phyloP scores from a whole-genome alignment of 345 rosid species.

The Punica granatum region DNA sequence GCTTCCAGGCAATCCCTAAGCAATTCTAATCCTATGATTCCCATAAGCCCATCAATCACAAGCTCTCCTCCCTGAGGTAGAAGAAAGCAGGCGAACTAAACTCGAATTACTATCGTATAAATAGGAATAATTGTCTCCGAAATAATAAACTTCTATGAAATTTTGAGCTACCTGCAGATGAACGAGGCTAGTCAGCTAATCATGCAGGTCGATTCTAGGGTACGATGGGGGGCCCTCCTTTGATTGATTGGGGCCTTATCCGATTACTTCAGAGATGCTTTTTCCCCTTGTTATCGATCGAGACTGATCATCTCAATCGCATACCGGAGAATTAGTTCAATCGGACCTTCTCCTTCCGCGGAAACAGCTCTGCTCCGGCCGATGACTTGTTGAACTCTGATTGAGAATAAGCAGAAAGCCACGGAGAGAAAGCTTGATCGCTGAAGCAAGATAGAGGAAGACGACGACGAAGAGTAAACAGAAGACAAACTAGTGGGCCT shows the following conservation, averaged over 20 bases:
- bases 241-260: neutral
- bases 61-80: neutral
- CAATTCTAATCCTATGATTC: neutral
- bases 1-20: neutral
- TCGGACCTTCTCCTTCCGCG: neutral
- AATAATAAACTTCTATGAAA: neutral
- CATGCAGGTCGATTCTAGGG: constrained; percentile 10
- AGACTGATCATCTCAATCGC: neutral
- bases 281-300: neutral
- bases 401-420: neutral
- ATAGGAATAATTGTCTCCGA: neutral
- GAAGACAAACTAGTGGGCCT: neutral
- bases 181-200: neutral
- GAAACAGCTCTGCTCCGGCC: neutral
- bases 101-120: neutral
- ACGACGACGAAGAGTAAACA: too few relatives aligned
- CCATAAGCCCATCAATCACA: neutral
- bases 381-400: constrained; percentile 5
- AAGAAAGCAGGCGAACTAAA: neutral
- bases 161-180: constrained; percentile 3
- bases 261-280: neutral
- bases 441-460: neutral
- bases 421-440: neutral
- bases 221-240: constrained; percentile 6
- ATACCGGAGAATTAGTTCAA: neutral